Percentiles rank a stretch among this genome's conserved stretches.
phyloP scores from a whole-genome alignment of 257 asterid genomes.

The Thymus quinquecostatus region DNA sequence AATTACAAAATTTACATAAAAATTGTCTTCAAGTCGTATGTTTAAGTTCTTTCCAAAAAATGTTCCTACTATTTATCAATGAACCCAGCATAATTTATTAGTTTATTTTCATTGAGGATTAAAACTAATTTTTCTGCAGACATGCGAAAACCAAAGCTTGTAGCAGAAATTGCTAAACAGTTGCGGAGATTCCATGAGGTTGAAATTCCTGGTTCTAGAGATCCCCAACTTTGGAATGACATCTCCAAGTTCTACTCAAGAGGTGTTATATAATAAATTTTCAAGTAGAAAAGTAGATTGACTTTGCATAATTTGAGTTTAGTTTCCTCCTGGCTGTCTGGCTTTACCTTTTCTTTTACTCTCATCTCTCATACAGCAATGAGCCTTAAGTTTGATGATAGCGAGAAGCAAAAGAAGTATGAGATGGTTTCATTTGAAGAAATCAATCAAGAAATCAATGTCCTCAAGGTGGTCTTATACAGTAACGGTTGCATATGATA shows the following conservation, averaged over 20 bases:
- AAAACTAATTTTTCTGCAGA: constrained; percentile 49
- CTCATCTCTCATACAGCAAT: constrained; percentile 65
- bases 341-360: constrained; percentile 20
- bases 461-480: constrained; percentile 70
- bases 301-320: constrained; percentile 18
- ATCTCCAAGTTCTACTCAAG: constrained; percentile 63
- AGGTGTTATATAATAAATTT: constrained; percentile 48
- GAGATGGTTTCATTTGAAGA: constrained; percentile 71
- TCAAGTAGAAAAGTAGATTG: constrained; percentile 25
- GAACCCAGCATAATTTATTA: neutral
- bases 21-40: constrained; percentile 3
- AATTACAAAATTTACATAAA: neutral
- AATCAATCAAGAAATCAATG: constrained; percentile 57
- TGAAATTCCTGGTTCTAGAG: constrained; percentile 84
- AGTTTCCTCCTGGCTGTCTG: constrained; percentile 15
- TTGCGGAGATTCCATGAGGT: constrained; percentile 84
- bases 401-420: constrained; percentile 70
- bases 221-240: constrained; percentile 92
- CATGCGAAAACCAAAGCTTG: constrained; percentile 76
- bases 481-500: constrained; percentile 22
- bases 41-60: constrained; percentile 1
- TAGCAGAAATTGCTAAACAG: constrained; percentile 85
- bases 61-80: neutral
- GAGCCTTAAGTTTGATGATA: constrained; percentile 65
- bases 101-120: constrained; percentile 25